Evolutionary conservation across 2,329 filamentous ascomycete genomes (phyloP).

Genomic region (Atkinsonella texensis): DNA sequence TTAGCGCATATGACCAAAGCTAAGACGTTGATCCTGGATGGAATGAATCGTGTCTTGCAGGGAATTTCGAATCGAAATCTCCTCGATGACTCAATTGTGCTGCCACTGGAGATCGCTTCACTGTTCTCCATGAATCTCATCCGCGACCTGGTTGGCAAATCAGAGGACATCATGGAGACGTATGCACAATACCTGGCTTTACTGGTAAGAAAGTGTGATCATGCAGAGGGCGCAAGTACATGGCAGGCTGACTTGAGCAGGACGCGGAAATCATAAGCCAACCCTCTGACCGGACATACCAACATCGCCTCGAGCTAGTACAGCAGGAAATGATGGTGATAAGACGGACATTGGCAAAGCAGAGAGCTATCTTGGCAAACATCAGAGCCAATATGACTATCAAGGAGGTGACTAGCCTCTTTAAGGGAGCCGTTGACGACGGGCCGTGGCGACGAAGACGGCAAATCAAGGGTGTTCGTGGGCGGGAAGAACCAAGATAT

Average conservation of each 20-base stretch:
- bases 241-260: neutral
- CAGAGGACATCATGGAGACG: conserved; percentile 26
- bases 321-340: conserved; percentile 29
- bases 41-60: conserved; percentile 25
- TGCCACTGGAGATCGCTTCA: conserved; percentile 31
- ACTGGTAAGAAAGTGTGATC: conserved; percentile 19
- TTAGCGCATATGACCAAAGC: conserved; percentile 18
- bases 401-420: conserved; percentile 9
- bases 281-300: conserved; percentile 27
- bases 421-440: conserved; percentile 8
- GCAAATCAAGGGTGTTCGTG: neutral
- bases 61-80: conserved; percentile 20
- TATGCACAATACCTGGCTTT: conserved; percentile 30
- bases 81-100: conserved; percentile 23
- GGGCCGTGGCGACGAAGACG: neutral
- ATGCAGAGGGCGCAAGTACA: neutral
- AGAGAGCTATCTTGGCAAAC: conserved; percentile 18
- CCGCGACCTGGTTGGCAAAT: conserved; percentile 24
- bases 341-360: conserved; percentile 21
- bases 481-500: neutral
- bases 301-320: conserved; percentile 28
- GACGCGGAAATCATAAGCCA: conserved; percentile 3
- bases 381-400: conserved; percentile 14
- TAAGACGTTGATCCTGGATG: conserved; percentile 19
- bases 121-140: conserved; percentile 27